Percentiles rank a stretch among this genome's conserved stretches.
Evolutionary conservation across 23 red algal species (phyloP).

Genomic region (Gracilariopsis chorda): DNA sequence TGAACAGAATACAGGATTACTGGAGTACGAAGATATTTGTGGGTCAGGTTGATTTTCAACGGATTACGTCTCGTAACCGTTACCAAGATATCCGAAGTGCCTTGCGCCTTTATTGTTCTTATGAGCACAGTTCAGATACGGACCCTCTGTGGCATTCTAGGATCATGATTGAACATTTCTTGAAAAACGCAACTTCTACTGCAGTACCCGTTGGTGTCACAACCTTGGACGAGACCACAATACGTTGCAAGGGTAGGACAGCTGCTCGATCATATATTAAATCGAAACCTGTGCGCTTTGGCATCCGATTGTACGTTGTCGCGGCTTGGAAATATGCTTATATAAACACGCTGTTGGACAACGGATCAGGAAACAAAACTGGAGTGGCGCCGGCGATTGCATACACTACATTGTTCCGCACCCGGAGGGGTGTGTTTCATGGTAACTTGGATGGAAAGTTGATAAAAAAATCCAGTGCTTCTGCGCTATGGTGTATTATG

Average conservation of each 20-base stretch:
- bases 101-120: neutral
- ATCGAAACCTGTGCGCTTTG: neutral
- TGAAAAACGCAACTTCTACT: neutral
- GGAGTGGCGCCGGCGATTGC: neutral
- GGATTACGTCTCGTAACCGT: neutral
- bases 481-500: neutral
- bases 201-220: neutral
- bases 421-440: neutral
- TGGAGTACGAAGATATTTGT: neutral
- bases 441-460: neutral
- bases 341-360: neutral
- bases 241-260: neutral
- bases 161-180: neutral
- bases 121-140: neutral
- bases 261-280: neutral
- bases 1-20: neutral
- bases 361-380: neutral
- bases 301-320: neutral
- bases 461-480: too few relatives aligned
- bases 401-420: neutral
- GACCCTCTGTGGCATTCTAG: constrained; percentile 6
- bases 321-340: neutral
- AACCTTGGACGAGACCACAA: neutral
- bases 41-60: neutral
- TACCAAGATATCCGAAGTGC: neutral